Base-by-base conservation (phyloP, 805 yeast genomes). In the Tetrapisispora pingtungensis region DNA sequence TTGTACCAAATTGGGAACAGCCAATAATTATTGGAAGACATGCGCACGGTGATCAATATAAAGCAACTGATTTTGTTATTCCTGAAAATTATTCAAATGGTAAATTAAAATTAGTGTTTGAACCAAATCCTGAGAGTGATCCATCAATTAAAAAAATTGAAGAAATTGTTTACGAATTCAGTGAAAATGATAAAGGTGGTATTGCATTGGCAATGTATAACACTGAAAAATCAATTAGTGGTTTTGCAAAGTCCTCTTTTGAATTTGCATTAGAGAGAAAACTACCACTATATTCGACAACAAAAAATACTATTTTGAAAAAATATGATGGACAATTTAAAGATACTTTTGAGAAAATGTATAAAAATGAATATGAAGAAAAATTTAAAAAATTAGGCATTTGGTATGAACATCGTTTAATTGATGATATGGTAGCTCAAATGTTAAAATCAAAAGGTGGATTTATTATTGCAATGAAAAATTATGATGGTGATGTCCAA, bases 351-450 rank as follows among this genome's bases (percentile, higher is more conserved):
- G 89, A 87, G 71, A 75, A 69, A 36, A 69, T 90, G 55, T 90
- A 82, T 66, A 94, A 77, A 43, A 53, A 67, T 39, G 76, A 77
- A 54, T 89, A 84, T 72, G 78, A 80, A 65, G 50, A 66, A 24
- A 68, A 78, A 58, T 89, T 89, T 67, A 95, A 87, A 64, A 71
- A 71, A 45, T 66, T 68, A 36, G 93, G 88, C n/a, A 84, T 89
- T 65, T 88, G 95, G 95, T 89, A 84, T 67, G 97, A 90, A 70
- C 97, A 90, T 71, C 80, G 97, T 58, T 73, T 90, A 55, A 90
- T 90, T 55, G 97, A 90, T 68, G 97, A 90, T 65, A 90, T 90
- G 97, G 97, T 90, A 41, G 97, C 97, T 19, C 97, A 90, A 72
- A 89, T 90, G 97, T 72, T 90, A 65, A 90, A 90, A 72, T 86